Base-by-base conservation (phyloP, 176 grass and related monocot species). In the Poa annua region DNA sequence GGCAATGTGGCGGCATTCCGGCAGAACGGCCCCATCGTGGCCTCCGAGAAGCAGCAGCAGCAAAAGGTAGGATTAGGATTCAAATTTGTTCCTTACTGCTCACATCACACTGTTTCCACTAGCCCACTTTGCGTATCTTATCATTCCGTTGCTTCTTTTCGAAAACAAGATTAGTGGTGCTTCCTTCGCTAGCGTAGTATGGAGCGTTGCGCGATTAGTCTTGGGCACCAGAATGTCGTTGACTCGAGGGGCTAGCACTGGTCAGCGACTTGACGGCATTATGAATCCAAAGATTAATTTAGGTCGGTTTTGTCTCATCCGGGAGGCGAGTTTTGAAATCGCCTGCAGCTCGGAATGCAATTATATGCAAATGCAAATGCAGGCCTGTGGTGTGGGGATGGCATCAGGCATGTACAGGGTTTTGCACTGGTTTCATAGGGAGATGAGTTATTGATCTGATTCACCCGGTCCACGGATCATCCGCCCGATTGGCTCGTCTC, bases 211-310 rank as follows among this genome's bases (percentile, higher is more conserved):
- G 8, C 41, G 35, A 57, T 49, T 66, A 86, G 49, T 22, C n/a
- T 60, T 62, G 88, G 38, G 50, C 67, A 48, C 67, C 67, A 62
- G 80, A 75, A 90, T 90, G 84, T 90, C 75, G 84, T 84, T 87
- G 84, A 90, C 88, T 62, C 61, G 59, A n/a, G 59, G 26, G 26
- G 84, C 51, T 80, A 24, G 14, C 35, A 72, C 69, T 63, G 80
- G 75, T 76, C 68, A 80, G 84, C 75, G 41, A 44, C 19, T 87
- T 83, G 80, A 56, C 73, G 59, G 48, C 56, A 86, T 70, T 76
- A 75, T 61, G 36, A 76, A 84, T 75, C 50, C 59, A 69, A 69
- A 6, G 68, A 76, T 72, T 45, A 1, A 1, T 3, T 75, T 79
- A 39, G 19, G 60, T 17, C 61, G 17, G 4, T 17, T 62, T 87